Evolutionary conservation across 2,329 filamentous ascomycete genomes (phyloP).

Genomic region (Ophiostoma fasciatum): DNA sequence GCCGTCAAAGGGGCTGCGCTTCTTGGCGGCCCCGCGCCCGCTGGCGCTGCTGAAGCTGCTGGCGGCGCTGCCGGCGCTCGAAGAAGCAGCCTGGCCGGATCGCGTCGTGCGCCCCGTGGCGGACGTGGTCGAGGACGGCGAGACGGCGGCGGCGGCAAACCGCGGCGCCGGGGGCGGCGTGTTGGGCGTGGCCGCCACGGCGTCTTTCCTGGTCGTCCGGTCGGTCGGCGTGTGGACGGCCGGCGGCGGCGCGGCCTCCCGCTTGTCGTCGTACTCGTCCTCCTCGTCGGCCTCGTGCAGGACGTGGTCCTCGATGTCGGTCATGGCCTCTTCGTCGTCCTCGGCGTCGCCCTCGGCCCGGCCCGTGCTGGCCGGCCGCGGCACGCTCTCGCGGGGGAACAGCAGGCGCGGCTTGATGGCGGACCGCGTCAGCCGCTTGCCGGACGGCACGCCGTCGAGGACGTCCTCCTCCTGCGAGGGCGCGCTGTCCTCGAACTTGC

Average conservation of each 20-base stretch:
- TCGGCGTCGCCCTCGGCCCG: slow-evolving; percentile 19
- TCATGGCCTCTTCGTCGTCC: slow-evolving; percentile 44
- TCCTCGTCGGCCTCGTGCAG: slow-evolving; percentile 41
- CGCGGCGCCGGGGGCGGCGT: slow-evolving; percentile 40
- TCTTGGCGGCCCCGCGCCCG: slow-evolving; percentile 16
- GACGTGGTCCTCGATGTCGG: slow-evolving; percentile 40
- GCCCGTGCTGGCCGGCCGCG: slow-evolving; percentile 24
- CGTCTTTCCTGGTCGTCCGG: slow-evolving; percentile 23
- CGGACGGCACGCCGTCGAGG: slow-evolving; percentile 16
- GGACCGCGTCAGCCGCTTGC: slow-evolving; percentile 44
- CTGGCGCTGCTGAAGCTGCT: slow-evolving; percentile 19
- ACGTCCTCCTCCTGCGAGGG: slow-evolving; percentile 6
- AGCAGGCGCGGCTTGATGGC: slow-evolving; percentile 57
- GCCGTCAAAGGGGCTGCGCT: slow-evolving; percentile 46
- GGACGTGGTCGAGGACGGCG: slow-evolving; percentile 46
- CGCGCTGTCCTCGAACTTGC: slow-evolving; percentile 39
- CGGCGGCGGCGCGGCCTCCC: slow-evolving; percentile 22
- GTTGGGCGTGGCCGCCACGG: slow-evolving; percentile 21
- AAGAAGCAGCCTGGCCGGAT: too few relatives aligned
- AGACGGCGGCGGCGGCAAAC: too few relatives aligned
- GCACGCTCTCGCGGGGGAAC: slow-evolving; percentile 39
- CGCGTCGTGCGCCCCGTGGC: slow-evolving; percentile 46
- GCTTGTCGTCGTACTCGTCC: slow-evolving; percentile 9
- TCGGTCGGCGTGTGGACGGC: too few relatives aligned
- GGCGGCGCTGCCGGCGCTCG: slow-evolving; percentile 27